Base-by-base conservation (phyloP, 2,329 filamentous ascomycete species). In the Aspergillus pseudoviridinutans region DNA sequence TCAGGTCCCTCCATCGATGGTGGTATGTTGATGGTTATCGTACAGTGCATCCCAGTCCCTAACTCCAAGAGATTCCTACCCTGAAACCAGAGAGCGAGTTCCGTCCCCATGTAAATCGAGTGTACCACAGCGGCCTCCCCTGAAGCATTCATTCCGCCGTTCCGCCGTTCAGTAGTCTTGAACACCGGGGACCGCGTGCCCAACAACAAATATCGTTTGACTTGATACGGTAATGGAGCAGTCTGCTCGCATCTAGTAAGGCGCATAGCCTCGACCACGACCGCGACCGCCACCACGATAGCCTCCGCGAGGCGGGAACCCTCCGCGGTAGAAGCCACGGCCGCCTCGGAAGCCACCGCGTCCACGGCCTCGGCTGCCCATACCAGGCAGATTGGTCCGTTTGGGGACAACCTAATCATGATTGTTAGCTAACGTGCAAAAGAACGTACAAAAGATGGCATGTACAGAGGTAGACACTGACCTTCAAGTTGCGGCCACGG, bases 401-500 rank as follows among this genome's bases (percentile, higher is more conserved):
- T 99, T 99, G 35, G 94, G 93, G 24, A 88, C 86, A 57, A 91
- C 88, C 88, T 91, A 59, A 41, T 47, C 8, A 79, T 79, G 50
- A 14, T 38, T 53, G 54, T 70, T 53, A 71, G 66, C 58, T 17
- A 14, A 44, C 50, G 7, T 53, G 50, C 22, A 27, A 47, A 47
- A 49, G 8, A 28, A 27, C 28, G 17, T 38, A 41, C 14, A 10
- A 3, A 42, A 17, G 6, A 49, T 51, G 3, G n/a, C 14, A 28
- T 50, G n/a, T 38, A 53, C 6, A 24, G 29, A 41, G 28, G 35
- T 35, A 52, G 32, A 38, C 50, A 59, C 76, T 65, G 72, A 97
- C 94, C 86, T 99, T 99, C 74, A 99, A 86, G 75, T 94, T 95
- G 69, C 94, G 87, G 61, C 91, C 92, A 69, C 94, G 92, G 79